Evolutionary conservation across 2,329 filamentous ascomycete genomes (phyloP).

Genomic region (Aspergillus chevalieri): DNA sequence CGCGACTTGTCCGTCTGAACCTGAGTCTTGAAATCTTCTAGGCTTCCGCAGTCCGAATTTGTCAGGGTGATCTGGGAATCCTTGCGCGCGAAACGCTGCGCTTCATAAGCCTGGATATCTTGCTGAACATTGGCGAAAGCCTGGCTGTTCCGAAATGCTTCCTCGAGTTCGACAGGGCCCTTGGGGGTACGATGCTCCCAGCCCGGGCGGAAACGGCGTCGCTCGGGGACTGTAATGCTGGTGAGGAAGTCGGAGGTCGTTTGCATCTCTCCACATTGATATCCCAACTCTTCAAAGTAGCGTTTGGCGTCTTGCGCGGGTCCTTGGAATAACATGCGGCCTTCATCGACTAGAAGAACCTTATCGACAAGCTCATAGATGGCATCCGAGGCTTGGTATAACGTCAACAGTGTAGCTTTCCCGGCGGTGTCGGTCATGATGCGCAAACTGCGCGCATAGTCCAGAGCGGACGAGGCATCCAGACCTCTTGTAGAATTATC

Average conservation of each 20-base stretch:
- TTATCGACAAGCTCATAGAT: constrained; percentile 68
- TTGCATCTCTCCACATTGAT: constrained; percentile 50
- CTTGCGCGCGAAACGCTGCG: constrained; percentile 24
- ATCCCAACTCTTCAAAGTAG: constrained; percentile 60
- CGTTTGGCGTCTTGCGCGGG: constrained; percentile 49
- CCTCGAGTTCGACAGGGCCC: constrained; percentile 59
- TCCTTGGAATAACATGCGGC: constrained; percentile 59
- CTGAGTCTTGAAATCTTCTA: constrained; percentile 51
- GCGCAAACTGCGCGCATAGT: constrained; percentile 60
- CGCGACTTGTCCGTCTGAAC: constrained; percentile 51
- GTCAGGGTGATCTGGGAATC: constrained; percentile 44
- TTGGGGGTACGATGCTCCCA: constrained; percentile 59
- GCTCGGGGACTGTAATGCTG: constrained; percentile 61
- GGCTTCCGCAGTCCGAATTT: constrained; percentile 22
- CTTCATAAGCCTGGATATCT: constrained; percentile 56
- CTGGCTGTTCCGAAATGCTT: constrained; percentile 57
- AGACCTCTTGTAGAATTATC: constrained; percentile 70
- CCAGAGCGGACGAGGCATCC: constrained; percentile 66
- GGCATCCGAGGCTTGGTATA: constrained; percentile 62
- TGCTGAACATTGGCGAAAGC: constrained; percentile 52
- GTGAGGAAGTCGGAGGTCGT: constrained; percentile 70
- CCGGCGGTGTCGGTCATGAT: constrained; percentile 67
- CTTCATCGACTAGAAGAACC: constrained; percentile 65
- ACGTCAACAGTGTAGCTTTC: constrained; percentile 59
- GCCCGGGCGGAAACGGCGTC: constrained; percentile 58